Conservation (phyloP, 1,284 basidiomycete species). For the Pyrrhoderma noxium region DNA sequence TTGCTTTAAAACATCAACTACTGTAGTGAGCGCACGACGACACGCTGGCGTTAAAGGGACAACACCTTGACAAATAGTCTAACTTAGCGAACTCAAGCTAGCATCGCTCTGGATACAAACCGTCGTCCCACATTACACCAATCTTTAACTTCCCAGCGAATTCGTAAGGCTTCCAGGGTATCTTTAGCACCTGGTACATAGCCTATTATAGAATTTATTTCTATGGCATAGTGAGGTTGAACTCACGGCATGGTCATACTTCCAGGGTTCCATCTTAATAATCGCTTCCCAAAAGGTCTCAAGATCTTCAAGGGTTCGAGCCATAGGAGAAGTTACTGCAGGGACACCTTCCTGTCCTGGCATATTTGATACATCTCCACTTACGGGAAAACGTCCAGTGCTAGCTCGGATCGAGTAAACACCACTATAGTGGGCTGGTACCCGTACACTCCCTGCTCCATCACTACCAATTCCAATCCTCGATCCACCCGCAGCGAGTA, state of each 20-base stretch:
- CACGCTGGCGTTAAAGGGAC: constrained; percentile 53
- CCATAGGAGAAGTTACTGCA: constrained; percentile 61
- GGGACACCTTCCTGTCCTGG: constrained; percentile 58
- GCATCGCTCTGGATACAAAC: constrained; percentile 26
- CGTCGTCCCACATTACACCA: constrained; percentile 50
- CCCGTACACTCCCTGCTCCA: constrained; percentile 63
- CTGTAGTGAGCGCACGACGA: constrained; percentile 45
- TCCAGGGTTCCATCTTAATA: constrained; percentile 51
- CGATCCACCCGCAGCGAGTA: constrained; percentile 62
- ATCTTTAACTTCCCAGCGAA: constrained; percentile 40
- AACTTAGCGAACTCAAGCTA: too few species aligned
- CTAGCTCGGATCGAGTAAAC: constrained; percentile 58
- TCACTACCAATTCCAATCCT: constrained; percentile 71
- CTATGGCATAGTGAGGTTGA: too few species aligned
- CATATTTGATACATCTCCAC: constrained; percentile 39
- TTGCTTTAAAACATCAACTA: constrained; percentile 38
- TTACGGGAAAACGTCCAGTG: constrained; percentile 41
- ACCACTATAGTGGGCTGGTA: constrained; percentile 70
- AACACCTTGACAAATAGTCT: too few species aligned
- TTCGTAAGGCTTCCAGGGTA: constrained; percentile 49
- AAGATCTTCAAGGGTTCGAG: constrained; percentile 59
- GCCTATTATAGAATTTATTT: background rate
- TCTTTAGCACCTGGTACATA: constrained; percentile 43
- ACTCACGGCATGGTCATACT: constrained; percentile 49
- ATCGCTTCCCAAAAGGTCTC: constrained; percentile 55